Evolutionary conservation across 2,329 filamentous ascomycete species (phyloP), one percentile per base, ranked within the genome.

Genomic region (Eurotiales sp.): DNA sequence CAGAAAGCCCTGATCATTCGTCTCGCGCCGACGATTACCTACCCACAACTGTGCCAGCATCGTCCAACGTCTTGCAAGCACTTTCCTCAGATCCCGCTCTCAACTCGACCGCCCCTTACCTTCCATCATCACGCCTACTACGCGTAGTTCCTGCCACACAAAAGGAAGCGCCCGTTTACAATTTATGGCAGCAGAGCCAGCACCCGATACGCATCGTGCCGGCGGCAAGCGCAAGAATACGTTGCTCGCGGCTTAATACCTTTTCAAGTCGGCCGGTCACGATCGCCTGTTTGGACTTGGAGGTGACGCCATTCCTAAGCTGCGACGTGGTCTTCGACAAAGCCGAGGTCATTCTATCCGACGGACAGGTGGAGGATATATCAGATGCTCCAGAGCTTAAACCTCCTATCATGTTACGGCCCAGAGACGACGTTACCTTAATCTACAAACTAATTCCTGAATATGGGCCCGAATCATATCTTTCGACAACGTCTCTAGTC

Each of bases 51-150:
- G 68, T 79, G n/a, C 78, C 80, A 5, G 71, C 78, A n/a, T 78
- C 81, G 1, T 67, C 75, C 8, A 84, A 84, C 54, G 71, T 84
- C 14, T 69, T 84, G 8, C 76, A 82, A 56, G 70, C 81, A 3
- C 73, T 84, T 46, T 72, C 75, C 19, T 71, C 69, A 40, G 76
- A 79, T 54, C 75, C 76, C 39, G 68, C 70, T 2, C 63, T 78
- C 25, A 62, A 62, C n/a, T 69, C 71, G 21, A 69, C 72, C 23
- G 67, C 75, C 40, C 77, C 80, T 21, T 78, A 77, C 53, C 72
- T 84, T 10, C 79, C 80, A n/a, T 78, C 80, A 21, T 77, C 78
- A 39, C 71, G 79, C 43, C 75, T 84, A 45, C 73, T 77, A 55
- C 80, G 80, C 55, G 77, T 83, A 34, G 72, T 79, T 2, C 81